Percentiles rank a stretch among this genome's conserved stretches.
Conservation (phyloP, 2,329 filamentous ascomycete species). For the Colletotrichum aenigma region DNA sequence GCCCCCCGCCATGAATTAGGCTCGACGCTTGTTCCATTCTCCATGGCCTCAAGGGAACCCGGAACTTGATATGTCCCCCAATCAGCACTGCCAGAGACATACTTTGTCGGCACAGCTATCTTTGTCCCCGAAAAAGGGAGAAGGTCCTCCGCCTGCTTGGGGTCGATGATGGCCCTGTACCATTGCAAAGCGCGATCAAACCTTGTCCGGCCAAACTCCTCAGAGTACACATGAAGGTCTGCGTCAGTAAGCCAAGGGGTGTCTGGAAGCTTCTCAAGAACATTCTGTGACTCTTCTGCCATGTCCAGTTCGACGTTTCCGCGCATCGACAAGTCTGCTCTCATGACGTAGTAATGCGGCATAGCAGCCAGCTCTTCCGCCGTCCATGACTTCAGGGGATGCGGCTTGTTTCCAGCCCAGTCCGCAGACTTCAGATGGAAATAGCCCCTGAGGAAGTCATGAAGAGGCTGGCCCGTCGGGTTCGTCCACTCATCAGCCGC, state of each 20-base stretch:
- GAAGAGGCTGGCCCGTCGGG: slow-evolving; percentile 34
- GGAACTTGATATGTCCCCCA: slow-evolving; percentile 74
- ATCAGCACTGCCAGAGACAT: slow-evolving; percentile 66
- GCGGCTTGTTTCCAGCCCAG: slow-evolving; percentile 59
- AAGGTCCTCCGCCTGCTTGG: slow-evolving; percentile 51
- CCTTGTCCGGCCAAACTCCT: slow-evolving; percentile 64
- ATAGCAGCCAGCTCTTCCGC: slow-evolving; percentile 62
- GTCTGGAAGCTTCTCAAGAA: neutral
- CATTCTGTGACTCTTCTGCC: slow-evolving; percentile 16
- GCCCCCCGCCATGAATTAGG: slow-evolving; percentile 59
- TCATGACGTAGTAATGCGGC: slow-evolving; percentile 74
- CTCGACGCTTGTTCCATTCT: slow-evolving; percentile 30
- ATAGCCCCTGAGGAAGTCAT: slow-evolving; percentile 68
- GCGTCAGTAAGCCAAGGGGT: slow-evolving; percentile 59
- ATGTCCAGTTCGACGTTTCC: slow-evolving; percentile 52
- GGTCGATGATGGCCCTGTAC: slow-evolving; percentile 64
- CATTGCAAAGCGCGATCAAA: slow-evolving; percentile 72
- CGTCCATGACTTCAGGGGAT: slow-evolving; percentile 58
- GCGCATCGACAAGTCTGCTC: slow-evolving; percentile 60
- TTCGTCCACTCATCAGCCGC: slow-evolving; percentile 50
- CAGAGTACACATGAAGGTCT: slow-evolving; percentile 63
- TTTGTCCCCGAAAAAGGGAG: slow-evolving; percentile 63
- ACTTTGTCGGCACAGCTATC: slow-evolving; percentile 65
- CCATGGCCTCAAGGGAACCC: slow-evolving; percentile 56
- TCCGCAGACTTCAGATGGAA: slow-evolving; percentile 71